Conservation (phyloP, 495 filamentous ascomycete species). For the Bathelium albidoporum region DNA sequence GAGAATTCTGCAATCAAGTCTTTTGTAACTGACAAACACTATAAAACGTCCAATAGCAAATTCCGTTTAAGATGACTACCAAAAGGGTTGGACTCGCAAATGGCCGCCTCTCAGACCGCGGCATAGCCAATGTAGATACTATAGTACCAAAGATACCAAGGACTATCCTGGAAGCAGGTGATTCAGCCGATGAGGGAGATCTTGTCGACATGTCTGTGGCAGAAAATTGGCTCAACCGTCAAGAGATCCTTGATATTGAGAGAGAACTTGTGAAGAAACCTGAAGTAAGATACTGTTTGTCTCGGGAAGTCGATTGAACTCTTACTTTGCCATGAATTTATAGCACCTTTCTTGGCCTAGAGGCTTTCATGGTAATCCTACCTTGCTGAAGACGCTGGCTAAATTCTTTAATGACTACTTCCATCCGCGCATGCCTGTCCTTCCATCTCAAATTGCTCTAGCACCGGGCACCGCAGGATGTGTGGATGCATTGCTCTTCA, state of each 20-base stretch:
- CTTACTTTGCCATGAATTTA: no score
- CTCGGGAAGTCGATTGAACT: no score
- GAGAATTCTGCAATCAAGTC: no score
- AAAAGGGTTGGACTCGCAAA: not conserved
- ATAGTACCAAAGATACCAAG: not conserved
- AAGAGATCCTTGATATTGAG: not conserved
- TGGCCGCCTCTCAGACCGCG: not conserved
- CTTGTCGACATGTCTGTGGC: not conserved
- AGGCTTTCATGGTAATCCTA: not conserved
- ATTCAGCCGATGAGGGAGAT: not conserved
- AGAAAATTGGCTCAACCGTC: not conserved
- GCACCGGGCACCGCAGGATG: not conserved
- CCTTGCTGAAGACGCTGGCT: not conserved
- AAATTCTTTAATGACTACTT: not conserved
- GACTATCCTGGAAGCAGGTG: not conserved
- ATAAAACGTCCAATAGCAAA: no score
- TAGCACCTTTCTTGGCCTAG: not conserved
- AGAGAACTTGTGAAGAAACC: not conserved
- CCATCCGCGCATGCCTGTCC: not conserved
- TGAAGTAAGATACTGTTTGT: no score
- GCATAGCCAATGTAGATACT: not conserved
- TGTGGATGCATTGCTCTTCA: not conserved
- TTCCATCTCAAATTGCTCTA: not conserved
- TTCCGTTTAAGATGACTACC: not conserved
- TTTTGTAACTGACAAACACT: no score